Evolutionary conservation across 805 yeast species (phyloP), one percentile per base, ranked within the genome.

Genomic region (Starmerella roubikii): DNA sequence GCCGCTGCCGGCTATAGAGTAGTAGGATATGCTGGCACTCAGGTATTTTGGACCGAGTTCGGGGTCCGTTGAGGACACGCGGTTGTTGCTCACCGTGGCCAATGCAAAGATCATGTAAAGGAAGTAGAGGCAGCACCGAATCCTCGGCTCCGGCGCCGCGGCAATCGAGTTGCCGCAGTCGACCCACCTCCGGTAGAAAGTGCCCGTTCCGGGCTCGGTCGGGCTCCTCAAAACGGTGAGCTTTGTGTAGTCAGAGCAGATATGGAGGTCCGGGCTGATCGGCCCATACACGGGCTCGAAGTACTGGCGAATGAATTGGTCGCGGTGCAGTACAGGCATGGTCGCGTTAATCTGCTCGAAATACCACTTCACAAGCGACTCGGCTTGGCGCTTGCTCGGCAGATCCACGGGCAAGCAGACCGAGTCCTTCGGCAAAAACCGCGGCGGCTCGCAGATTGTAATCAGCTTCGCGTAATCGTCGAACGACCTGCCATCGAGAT

Each of bases 301-400:
- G 52, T 74, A 75, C 21, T 65, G 62, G 34, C 62, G 62, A 31
- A 86, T 57, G 51, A 84, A 85, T 47, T 69, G 72, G 50, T 83
- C 93, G 23, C 94, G 67, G 55, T 86, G 94, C 34, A 85, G 59
- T 3, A 86, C 67, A 0, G 96, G 95, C 21, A 82, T 57, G 55
- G 84, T 94, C 2, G 93, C 66, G 54, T 86, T 85, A 13, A 86
- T 72, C 50, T 79, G 85, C 17, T 79, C 72, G 53, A 86, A 86
- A 55, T 69, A 84, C 2, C 72, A 64, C 27, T 73, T 67, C 8
- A 84, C 52, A 32, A 80, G 67, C 36, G 66, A 64, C 51, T 78
- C 74, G 0, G 95, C 94, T 24, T 74, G 69, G 18, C 65, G 61
- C 50, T 81, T 82, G 1, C 80, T 68, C 1, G 93, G 91, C 18